Evolutionary conservation across 257 asterid species (phyloP).

Genomic region (Jacaranda copaia): DNA sequence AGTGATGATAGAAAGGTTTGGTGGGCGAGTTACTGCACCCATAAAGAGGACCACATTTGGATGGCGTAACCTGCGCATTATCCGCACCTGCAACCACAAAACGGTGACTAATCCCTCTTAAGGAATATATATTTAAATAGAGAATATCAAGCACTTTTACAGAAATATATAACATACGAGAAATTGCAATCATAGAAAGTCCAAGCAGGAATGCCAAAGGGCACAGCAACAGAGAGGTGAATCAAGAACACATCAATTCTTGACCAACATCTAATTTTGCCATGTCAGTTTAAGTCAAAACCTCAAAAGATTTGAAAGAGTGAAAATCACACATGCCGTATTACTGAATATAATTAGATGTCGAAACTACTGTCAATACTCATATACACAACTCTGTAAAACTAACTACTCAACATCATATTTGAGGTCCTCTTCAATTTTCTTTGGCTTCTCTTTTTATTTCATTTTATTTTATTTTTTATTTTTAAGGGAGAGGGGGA

Average conservation of each 20-base stretch:
- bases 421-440: neutral
- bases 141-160: slow-evolving; percentile 1
- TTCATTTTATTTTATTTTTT: neutral
- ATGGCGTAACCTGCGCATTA: slow-evolving; percentile 97
- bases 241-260: slow-evolving; percentile 7
- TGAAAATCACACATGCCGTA: slow-evolving; percentile 14
- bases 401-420: neutral
- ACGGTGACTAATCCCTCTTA: slow-evolving; percentile 28
- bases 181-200: slow-evolving; percentile 7
- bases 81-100: slow-evolving; percentile 75
- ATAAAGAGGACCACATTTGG: slow-evolving; percentile 96
- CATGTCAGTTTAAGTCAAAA: neutral
- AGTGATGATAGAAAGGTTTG: slow-evolving; percentile 92
- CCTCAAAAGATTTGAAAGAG: slow-evolving; percentile 11
- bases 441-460: neutral
- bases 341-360: neutral
- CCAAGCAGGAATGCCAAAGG: slow-evolving; percentile 20
- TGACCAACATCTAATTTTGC: neutral
- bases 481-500: neutral
- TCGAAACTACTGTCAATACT: neutral
- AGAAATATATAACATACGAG: slow-evolving; percentile 3
- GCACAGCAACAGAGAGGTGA: slow-evolving; percentile 9
- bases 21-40: slow-evolving; percentile 99
- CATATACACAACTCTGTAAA: neutral
- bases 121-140: neutral